Conservation (phyloP, 176 grass and related monocot species). For the Eremochloa ophiuroides region DNA sequence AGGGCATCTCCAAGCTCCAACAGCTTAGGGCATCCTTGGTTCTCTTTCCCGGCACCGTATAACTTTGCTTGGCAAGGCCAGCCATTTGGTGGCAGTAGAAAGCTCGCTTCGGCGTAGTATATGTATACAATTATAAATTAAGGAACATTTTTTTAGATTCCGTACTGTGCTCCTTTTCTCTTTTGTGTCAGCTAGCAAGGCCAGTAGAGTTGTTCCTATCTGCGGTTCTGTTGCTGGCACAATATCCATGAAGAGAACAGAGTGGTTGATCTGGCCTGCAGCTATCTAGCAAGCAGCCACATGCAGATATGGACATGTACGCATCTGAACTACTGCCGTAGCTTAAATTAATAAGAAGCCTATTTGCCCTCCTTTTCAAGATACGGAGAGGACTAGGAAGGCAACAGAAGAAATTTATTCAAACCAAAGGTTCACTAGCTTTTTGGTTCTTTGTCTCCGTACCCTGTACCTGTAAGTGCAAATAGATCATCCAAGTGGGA, state of each 20-base stretch:
- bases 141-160: background rate
- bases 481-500: conserved; percentile 14
- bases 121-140: too few relatives aligned
- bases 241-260: background rate
- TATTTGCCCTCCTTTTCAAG: conserved; percentile 16
- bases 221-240: background rate
- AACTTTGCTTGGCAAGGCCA: too few relatives aligned
- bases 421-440: conserved; percentile 11
- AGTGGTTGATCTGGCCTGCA: conserved; percentile 26
- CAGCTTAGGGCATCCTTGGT: too few relatives aligned
- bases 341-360: background rate
- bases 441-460: background rate
- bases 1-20: too few relatives aligned
- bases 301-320: background rate
- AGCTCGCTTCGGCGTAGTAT: too few relatives aligned
- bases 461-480: conserved; percentile 2
- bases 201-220: background rate
- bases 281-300: background rate
- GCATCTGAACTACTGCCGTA: background rate
- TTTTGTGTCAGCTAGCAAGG: background rate
- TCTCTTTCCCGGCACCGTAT: too few relatives aligned
- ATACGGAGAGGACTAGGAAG: conserved; percentile 24
- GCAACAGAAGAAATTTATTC: background rate
- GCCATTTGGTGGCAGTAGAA: too few relatives aligned
- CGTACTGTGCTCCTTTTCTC: background rate